These are phyloP conservation scores for Myrmaecium sp. DNA, from an alignment of 2,329 filamentous ascomycete species.

Conservation along the genomic window DNA sequence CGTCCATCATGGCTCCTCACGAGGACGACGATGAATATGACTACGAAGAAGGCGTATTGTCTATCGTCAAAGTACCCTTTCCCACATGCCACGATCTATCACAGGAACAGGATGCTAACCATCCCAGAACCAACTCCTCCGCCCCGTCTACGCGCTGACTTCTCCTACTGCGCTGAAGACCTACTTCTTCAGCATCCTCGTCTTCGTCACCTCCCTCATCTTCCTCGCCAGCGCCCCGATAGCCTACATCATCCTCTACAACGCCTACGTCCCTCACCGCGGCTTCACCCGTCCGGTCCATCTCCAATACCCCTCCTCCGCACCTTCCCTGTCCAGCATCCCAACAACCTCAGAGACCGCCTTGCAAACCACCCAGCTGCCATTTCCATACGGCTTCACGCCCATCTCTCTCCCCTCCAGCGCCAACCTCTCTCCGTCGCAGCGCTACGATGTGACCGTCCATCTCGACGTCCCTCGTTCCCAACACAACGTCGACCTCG, in stretches of 20 bases:
- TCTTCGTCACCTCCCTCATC: slow-evolving; percentile 33
- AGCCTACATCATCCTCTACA: slow-evolving; percentile 52
- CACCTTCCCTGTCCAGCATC: background rate
- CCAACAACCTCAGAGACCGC: slow-evolving; percentile 5
- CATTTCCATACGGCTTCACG: slow-evolving; percentile 35
- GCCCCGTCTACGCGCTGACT: slow-evolving; percentile 36
- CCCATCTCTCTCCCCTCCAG: too few species aligned
- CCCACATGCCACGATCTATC: background rate
- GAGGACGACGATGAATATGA: slow-evolving; percentile 4
- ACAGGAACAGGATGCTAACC: background rate
- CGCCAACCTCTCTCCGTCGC: slow-evolving; percentile 51
- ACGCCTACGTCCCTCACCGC: slow-evolving; percentile 49
- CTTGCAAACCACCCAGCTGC: slow-evolving; percentile 7
- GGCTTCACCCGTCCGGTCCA: slow-evolving; percentile 45
- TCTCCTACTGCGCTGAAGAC: slow-evolving; percentile 47
- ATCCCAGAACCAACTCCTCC: slow-evolving; percentile 34
- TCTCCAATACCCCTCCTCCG: slow-evolving; percentile 37
- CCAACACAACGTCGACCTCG: slow-evolving; percentile 53
- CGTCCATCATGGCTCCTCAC: too few species aligned
- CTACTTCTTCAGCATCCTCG: slow-evolving; percentile 43
- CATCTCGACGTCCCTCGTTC: slow-evolving; percentile 63
- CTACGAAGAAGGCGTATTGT: slow-evolving; percentile 2
- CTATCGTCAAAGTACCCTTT: slow-evolving; percentile 3
- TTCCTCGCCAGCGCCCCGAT: slow-evolving; percentile 41
- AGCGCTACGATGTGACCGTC: slow-evolving; percentile 73